Percentiles rank a stretch among this genome's conserved stretches.
phyloP scores from a whole-genome alignment of 768 basidiomycete genomes.

The Hypsizygus marmoreus region DNA sequence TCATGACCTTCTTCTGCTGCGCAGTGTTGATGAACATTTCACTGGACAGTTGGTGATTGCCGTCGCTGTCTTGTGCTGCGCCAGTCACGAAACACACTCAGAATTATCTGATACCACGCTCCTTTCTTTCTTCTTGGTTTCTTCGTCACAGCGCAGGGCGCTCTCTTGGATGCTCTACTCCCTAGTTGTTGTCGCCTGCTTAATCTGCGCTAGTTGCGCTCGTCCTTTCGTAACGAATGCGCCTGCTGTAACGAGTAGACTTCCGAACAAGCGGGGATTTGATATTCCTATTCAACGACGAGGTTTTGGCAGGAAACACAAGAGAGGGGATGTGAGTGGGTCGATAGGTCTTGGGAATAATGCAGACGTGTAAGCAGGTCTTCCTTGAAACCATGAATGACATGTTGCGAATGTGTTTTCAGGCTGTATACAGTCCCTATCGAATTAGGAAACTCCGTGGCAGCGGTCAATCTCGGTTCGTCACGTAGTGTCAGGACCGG shows the following conservation, averaged over 20 bases:
- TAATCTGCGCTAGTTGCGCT: constrained; percentile 18
- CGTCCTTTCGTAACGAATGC: constrained; percentile 6
- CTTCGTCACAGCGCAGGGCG: constrained; percentile 27
- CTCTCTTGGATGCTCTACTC: constrained; percentile 22
- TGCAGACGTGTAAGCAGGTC: constrained; percentile 37
- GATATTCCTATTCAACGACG: constrained; percentile 24
- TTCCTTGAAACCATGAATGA: no score
- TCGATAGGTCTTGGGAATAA: constrained; percentile 37
- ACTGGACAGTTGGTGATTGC: no score
- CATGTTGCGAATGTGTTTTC: no score
- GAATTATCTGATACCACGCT: not conserved
- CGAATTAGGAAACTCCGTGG: constrained; percentile 29
- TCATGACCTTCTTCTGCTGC: no score
- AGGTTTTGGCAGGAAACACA: constrained; percentile 19
- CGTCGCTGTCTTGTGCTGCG: no score
- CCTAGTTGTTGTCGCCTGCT: constrained; percentile 17
- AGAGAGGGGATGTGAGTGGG: constrained; percentile 31
- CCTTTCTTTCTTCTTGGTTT: constrained; percentile 17
- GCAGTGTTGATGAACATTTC: no score
- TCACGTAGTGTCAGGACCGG: not conserved
- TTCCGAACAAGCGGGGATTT: constrained; percentile 15
- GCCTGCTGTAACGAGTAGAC: not conserved
- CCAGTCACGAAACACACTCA: no score
- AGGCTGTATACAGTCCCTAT: constrained; percentile 40
- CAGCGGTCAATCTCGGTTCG: constrained; percentile 33